Evolutionary conservation across 371 early-diverging fungal genomes (phyloP).

Genomic region (Mortierella sp.): DNA sequence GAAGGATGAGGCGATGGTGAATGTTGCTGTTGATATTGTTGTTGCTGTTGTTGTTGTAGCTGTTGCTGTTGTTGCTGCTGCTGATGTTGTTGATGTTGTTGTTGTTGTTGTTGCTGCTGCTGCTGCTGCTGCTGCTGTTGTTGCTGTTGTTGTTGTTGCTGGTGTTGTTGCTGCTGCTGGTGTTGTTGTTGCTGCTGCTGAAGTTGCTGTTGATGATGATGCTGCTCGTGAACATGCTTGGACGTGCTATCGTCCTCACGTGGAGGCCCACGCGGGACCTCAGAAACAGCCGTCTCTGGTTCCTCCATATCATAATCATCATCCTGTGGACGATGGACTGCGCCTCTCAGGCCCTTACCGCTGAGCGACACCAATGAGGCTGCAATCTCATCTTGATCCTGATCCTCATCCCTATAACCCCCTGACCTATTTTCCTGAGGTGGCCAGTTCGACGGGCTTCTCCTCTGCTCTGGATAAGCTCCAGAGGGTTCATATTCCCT

Average conservation of each 20-base stretch:
- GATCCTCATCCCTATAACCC: conserved; percentile 25
- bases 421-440: conserved; percentile 12
- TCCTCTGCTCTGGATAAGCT: not conserved
- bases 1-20: conserved; percentile 1
- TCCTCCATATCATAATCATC: conserved; percentile 54
- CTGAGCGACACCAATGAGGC: conserved; percentile 53
- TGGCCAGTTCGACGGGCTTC: conserved; percentile 12
- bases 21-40: not conserved
- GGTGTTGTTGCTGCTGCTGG: conserved; percentile 2
- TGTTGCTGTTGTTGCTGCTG: conserved; percentile 4
- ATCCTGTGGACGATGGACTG: conserved; percentile 27
- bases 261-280: not conserved
- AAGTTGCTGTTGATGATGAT: conserved; percentile 6
- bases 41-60: not conserved
- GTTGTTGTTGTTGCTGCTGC: conserved; percentile 7
- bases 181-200: conserved; percentile 7
- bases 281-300: conserved; percentile 7
- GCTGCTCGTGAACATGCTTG: conserved; percentile 6
- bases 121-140: conserved; percentile 1
- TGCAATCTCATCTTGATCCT: conserved; percentile 55
- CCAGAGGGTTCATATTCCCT: conserved; percentile 6
- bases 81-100: conserved; percentile 5
- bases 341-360: conserved; percentile 29
- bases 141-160: conserved; percentile 1
- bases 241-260: not conserved